Percentiles rank a stretch among this genome's conserved stretches.
These are phyloP conservation scores for Eruca vesicaria DNA, from an alignment of 441 rosid species.

Conservation along the genomic window DNA sequence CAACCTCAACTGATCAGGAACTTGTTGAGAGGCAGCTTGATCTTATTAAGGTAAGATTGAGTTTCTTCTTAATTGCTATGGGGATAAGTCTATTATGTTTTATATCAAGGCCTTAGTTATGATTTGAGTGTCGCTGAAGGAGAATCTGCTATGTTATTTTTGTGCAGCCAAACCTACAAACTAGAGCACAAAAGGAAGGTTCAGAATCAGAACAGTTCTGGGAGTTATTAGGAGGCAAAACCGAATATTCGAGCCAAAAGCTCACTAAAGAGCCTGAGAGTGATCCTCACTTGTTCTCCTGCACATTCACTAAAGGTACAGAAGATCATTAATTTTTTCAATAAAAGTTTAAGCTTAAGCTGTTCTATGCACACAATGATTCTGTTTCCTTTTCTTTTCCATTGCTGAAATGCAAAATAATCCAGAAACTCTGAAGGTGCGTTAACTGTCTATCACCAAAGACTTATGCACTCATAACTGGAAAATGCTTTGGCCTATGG, in stretches of 20 bases:
- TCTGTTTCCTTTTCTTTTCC: not conserved
- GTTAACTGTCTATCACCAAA: not conserved
- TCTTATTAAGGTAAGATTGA: constrained; percentile 61
- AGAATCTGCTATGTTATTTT: not conserved
- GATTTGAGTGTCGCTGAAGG: not conserved
- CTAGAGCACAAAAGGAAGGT: constrained; percentile 80
- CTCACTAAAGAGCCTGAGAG: constrained; percentile 46
- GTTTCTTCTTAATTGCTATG: not conserved
- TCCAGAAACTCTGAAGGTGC: constrained; percentile 36
- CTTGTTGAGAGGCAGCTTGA: constrained; percentile 85
- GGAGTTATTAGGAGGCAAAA: constrained; percentile 81
- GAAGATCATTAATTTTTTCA: not conserved
- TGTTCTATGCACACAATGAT: constrained; percentile 17
- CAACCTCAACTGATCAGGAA: constrained; percentile 67
- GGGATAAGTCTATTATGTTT: not conserved
- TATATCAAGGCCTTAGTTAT: not conserved
- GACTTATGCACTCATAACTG: not conserved
- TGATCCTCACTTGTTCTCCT: constrained; percentile 68
- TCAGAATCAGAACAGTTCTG: constrained; percentile 87
- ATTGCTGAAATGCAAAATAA: constrained; percentile 14
- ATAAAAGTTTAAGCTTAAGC: constrained; percentile 4
- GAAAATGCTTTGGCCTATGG: constrained; percentile 8
- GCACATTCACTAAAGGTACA: constrained; percentile 52
- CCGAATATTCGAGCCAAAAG: constrained; percentile 76
- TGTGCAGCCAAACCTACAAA: constrained; percentile 74